phyloP scores from a whole-genome alignment of 768 basidiomycete species.

The Boletus vermiculosoides region DNA sequence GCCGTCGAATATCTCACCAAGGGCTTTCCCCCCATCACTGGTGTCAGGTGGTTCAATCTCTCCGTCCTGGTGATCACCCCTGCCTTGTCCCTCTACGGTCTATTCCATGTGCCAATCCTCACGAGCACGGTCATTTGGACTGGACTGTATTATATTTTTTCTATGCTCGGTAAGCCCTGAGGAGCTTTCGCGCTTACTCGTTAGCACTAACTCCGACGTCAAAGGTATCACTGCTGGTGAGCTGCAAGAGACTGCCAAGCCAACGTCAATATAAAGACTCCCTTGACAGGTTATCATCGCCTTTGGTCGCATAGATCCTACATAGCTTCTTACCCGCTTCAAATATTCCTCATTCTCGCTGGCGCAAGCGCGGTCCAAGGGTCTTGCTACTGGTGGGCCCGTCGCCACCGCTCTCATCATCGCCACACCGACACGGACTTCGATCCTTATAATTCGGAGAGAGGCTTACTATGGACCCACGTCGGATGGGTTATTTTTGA shows the following conservation, averaged over 20 bases:
- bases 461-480: conserved; percentile 78
- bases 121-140: conserved; percentile 60
- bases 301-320: conserved; percentile 86
- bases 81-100: conserved; percentile 65
- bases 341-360: conserved; percentile 65
- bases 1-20: conserved; percentile 17
- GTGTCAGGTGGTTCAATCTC: conserved; percentile 78
- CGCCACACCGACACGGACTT: conserved; percentile 84
- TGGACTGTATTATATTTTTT: conserved; percentile 74
- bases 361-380: conserved; percentile 85
- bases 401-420: conserved; percentile 80
- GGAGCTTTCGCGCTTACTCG: conserved; percentile 3
- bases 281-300: conserved; percentile 66
- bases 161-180: conserved; percentile 67
- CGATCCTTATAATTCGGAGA: conserved; percentile 80
- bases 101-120: conserved; percentile 45
- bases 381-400: conserved; percentile 86
- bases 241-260: not conserved
- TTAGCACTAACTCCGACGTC: conserved; percentile 11
- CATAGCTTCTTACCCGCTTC: conserved; percentile 69
- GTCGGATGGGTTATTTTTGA: conserved; percentile 85
- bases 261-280: conserved; percentile 1
- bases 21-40: conserved; percentile 48
- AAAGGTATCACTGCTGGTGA: conserved; percentile 52
- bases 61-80: conserved; percentile 70